Evolutionary conservation across 108 stramenopile genomes (phyloP).

Genomic region (Cylindrotheca fusiformis): DNA sequence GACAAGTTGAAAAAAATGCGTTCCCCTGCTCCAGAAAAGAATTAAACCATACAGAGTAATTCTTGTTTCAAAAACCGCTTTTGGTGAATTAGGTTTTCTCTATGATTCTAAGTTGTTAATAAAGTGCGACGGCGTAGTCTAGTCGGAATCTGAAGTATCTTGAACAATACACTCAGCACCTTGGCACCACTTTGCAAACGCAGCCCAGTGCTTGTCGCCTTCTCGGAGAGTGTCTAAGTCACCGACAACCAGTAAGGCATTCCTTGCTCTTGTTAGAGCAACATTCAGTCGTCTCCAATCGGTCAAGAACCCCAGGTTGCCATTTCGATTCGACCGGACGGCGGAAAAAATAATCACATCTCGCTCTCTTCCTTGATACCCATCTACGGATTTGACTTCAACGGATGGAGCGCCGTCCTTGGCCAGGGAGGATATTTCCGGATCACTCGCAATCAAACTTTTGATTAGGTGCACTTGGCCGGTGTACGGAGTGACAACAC

Average conservation of each 20-base stretch:
- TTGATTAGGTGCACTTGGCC: constrained; percentile 92
- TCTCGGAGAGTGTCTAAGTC: constrained; percentile 85
- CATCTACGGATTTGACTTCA: constrained; percentile 92
- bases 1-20: constrained; percentile 40
- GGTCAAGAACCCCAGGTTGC: constrained; percentile 91
- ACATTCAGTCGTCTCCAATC: constrained; percentile 98
- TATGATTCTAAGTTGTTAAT: neutral
- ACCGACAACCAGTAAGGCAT: constrained; percentile 87
- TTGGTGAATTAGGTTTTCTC: neutral
- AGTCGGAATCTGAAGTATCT: constrained; percentile 9
- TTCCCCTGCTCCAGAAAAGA: constrained; percentile 24
- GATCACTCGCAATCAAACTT: constrained; percentile 54
- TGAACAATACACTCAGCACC: constrained; percentile 51
- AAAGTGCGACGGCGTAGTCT: constrained; percentile 13
- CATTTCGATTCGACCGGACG: constrained; percentile 90
- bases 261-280: constrained; percentile 92
- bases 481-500: constrained; percentile 95
- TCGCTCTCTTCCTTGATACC: constrained; percentile 93
- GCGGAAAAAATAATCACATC: constrained; percentile 92
- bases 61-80: neutral
- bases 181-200: constrained; percentile 74
- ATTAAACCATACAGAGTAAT: neutral
- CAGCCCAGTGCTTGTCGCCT: constrained; percentile 89
- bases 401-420: constrained; percentile 27
- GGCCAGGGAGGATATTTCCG: constrained; percentile 23